Evolutionary conservation across 768 basidiomycete species (phyloP).

Genomic region (Leccinum longicurvipes): DNA sequence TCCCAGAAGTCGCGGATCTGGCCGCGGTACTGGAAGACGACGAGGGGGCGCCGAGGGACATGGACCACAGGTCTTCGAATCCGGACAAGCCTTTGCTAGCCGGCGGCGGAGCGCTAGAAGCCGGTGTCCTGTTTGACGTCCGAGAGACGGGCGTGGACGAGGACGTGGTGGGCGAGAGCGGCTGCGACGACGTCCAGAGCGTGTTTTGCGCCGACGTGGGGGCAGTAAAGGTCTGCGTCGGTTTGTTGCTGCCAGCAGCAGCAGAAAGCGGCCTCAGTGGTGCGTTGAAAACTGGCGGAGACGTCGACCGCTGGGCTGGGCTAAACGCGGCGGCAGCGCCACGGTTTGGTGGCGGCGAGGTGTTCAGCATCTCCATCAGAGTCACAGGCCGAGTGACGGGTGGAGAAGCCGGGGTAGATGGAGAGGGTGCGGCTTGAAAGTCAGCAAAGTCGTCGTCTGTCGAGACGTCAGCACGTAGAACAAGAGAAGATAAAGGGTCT

Average conservation of each 20-base stretch:
- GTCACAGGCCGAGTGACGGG: constrained; percentile 33
- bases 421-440: constrained; percentile 71
- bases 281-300: constrained; percentile 27
- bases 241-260: constrained; percentile 19
- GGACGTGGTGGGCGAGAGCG: constrained; percentile 22
- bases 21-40: constrained; percentile 25
- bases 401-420: constrained; percentile 32
- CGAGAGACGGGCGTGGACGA: constrained; percentile 12
- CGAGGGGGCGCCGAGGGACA: constrained; percentile 58
- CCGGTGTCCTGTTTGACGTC: constrained; percentile 14
- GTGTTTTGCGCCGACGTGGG: constrained; percentile 18
- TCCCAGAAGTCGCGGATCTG: constrained; percentile 43
- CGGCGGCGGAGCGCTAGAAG: constrained; percentile 16
- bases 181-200: constrained; percentile 25
- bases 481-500: not conserved
- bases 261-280: constrained; percentile 26
- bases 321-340: not conserved
- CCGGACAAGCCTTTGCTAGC: constrained; percentile 45
- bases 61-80: constrained; percentile 88
- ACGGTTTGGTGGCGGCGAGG: constrained; percentile 26
- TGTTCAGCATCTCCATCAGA: constrained; percentile 49
- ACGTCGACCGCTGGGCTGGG: constrained; percentile 11
- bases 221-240: constrained; percentile 17
- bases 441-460: constrained; percentile 83
- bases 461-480: constrained; percentile 8